Base-by-base conservation (phyloP, 78 protist species). In the Dictyostelium capitatum region DNA sequence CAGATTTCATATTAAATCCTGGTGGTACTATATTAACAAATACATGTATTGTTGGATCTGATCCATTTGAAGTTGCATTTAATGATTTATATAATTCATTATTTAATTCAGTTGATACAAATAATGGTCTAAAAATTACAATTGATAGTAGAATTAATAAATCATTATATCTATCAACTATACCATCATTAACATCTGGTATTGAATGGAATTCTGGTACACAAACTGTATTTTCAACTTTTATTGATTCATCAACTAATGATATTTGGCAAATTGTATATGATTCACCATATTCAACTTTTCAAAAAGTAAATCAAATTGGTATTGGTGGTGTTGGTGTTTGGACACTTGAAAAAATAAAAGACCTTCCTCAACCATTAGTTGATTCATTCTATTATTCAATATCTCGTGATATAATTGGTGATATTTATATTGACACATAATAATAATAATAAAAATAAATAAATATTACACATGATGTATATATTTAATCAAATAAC, bases 311-410 rank as follows among this genome's bases (percentile, higher is more conserved):
- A 67, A 28, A 20, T 28, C 30, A 43, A 67, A 37, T 67, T 67
- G 75, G 75, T 32, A 32, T 67, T 30, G 75, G 75, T 67, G 75
- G 75, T 32, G 23, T 19, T 4, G 75, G 75, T 17, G 20, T 25
- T 32, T 67, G 75, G 75, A 1, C 43, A 28, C 15, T 67, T 14
- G 75, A 67, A 11, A 67, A 67, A 67, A 67, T 67, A 30, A 8
- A 28, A 25, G 75, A n/a, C 15, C 15, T 67, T 30, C 75, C 75
- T 3, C 43, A 67, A 32, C 47, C 75, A 15, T 30, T 67, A 7
- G 17, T 67, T 15, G 75, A 67, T 6, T 12, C 75, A 12, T 67
- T 25, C 37, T 67, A 67, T 32, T 67, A 28, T 32, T 32, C 75
- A 0, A 12, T 67, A 6, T 30, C 12, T 15, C 19, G 41, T 6